Percentiles rank a stretch among this genome's conserved stretches.
Conservation (phyloP, 139 green algal genomes). For the Marvania coccoides region DNA sequence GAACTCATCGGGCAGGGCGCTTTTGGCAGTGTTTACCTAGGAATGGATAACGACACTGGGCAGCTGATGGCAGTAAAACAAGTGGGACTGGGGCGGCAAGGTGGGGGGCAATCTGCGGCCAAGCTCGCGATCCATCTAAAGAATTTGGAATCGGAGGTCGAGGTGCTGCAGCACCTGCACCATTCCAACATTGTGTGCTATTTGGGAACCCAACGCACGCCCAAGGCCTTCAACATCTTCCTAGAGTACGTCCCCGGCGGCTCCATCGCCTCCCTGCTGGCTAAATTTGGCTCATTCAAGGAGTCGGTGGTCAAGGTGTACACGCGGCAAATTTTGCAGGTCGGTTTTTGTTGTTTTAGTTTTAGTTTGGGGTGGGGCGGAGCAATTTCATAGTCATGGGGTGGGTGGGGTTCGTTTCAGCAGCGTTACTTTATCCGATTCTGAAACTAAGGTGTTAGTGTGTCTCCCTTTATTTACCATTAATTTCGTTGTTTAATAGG, state of each 20-base stretch:
- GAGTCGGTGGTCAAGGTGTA: slow-evolving; percentile 61
- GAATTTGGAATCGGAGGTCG: slow-evolving; percentile 78
- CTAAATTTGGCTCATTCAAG: slow-evolving; percentile 70
- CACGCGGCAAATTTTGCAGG: slow-evolving; percentile 62
- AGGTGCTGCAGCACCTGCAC: slow-evolving; percentile 64
- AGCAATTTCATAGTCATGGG: no score
- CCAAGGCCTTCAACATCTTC: slow-evolving; percentile 89
- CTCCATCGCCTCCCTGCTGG: slow-evolving; percentile 82
- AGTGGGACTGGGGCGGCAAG: slow-evolving; percentile 28
- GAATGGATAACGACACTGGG: slow-evolving; percentile 84
- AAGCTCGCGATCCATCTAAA: slow-evolving; percentile 59
- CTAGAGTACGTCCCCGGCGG: slow-evolving; percentile 93
- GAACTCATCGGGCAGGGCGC: slow-evolving; percentile 86
- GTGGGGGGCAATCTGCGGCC: slow-evolving; percentile 13
- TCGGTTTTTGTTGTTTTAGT: no score
- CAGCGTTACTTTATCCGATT: no score
- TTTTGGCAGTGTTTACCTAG: slow-evolving; percentile 87
- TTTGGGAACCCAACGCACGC: slow-evolving; percentile 72
- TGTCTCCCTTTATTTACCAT: no score
- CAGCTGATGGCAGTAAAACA: slow-evolving; percentile 95
- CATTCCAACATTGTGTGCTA: slow-evolving; percentile 95
- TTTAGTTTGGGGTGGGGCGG: no score
- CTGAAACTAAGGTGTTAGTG: no score
- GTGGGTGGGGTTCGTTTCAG: no score
- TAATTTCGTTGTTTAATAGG: slow-evolving; percentile 57